Base-by-base conservation (phyloP, 2,329 filamentous ascomycete genomes). In the Pseudomassariella vexata region DNA sequence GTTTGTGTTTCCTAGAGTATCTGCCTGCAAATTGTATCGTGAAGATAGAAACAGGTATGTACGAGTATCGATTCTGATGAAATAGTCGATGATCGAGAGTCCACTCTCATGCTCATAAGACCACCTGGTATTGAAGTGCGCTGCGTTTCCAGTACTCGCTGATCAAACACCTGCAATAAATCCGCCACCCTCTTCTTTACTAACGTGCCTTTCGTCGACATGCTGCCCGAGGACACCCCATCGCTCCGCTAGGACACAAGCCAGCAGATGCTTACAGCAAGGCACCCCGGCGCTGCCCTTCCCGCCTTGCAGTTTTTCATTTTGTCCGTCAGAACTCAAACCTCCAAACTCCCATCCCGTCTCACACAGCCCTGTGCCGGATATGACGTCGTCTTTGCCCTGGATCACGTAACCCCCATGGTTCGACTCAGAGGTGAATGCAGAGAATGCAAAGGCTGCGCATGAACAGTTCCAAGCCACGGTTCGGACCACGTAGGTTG, bases 221-320 rank as follows among this genome's bases (percentile, higher is more conserved):
- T 73, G 74, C 1, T 48, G 48, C 5, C 66, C 70, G 44, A 92
- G 70, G 18, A 79, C 55, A 3, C 41, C 55, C 64, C 85, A 89
- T 28, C 68, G 65, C 53, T 86, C 80, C 5, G 70, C 80, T 34
- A 96, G 56, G 24, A 90, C 59, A 55, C 85, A 94, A 2, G 90
- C 90, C 11, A 96, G 70, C 5, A 96, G 59, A 58, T 98, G 90
- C 61, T 95, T 95, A 56, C 90, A 98, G 34, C 60, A 85, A 46
- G 77, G 73, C 36, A 71, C 50, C 1, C 40, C 46, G 3, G 49
- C 50, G 4, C 46, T 47, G 6, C 42, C 15, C 18, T 9, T 24
- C 7, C 16, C 17, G 16, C 31, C 32, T 10, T n/a, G 14, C 10
- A 19, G 15, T 5, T 14, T 16, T 15, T 15, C 50, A 3, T 40